Conservation (phyloP, 2,329 filamentous ascomycete species). For the Ceratocystis albifundus region DNA sequence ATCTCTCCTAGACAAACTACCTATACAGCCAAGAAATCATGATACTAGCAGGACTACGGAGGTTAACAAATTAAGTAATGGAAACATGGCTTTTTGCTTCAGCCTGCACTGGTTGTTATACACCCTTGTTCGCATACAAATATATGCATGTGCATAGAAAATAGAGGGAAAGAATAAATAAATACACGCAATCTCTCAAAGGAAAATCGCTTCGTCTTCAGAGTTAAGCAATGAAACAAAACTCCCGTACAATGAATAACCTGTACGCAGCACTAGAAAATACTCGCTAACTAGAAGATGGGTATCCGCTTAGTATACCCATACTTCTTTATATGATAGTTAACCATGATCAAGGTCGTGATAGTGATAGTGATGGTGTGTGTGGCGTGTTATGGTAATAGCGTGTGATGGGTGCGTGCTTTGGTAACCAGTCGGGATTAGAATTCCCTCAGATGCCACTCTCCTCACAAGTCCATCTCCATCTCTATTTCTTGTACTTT, state of each 20-base stretch:
- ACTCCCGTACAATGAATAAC: background rate
- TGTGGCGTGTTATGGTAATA: background rate
- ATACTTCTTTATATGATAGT: background rate
- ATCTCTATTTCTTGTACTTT: background rate
- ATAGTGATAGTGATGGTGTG: background rate
- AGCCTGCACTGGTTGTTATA: background rate
- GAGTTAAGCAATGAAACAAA: conserved; percentile 5
- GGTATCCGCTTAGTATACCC: background rate
- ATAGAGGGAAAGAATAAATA: background rate
- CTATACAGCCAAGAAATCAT: conserved; percentile 8
- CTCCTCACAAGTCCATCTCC: background rate
- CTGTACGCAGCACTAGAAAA: conserved; percentile 2
- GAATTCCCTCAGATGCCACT: background rate
- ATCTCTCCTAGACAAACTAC: background rate
- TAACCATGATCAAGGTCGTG: conserved; percentile 1
- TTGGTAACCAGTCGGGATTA: background rate
- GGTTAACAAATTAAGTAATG: conserved; percentile 2
- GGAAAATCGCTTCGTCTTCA: background rate
- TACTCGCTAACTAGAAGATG: conserved; percentile 4
- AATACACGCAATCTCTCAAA: background rate
- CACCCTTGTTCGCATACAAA: background rate
- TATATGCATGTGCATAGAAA: background rate
- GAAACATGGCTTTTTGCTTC: background rate
- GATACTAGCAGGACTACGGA: conserved; percentile 8
- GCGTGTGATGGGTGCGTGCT: background rate